A percentile compares a stretch with the other conserved stretches of the same genome.
phyloP scores from a whole-genome alignment of 2,329 filamentous ascomycete species.

The Kalaharituber pfeilii region DNA sequence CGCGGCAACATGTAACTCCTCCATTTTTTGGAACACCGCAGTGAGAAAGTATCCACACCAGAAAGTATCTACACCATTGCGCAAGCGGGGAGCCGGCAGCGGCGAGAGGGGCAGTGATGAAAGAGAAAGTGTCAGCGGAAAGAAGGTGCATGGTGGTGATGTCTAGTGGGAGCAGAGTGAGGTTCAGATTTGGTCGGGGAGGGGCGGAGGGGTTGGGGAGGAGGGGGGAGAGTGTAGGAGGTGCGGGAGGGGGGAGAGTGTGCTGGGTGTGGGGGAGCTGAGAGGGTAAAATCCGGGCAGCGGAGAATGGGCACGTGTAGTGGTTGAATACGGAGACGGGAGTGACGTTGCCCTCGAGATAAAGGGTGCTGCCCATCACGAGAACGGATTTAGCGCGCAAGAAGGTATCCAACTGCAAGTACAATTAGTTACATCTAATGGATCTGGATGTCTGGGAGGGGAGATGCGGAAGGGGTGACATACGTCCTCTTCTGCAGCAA shows the following conservation, averaged over 20 bases:
- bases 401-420: constrained; percentile 52
- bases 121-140: constrained; percentile 41
- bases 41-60: no score
- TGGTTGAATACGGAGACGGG: constrained; percentile 91
- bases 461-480: constrained; percentile 1
- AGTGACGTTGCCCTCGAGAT: constrained; percentile 64
- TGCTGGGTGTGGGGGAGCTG: constrained; percentile 55
- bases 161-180: constrained; percentile 60
- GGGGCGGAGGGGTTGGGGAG: constrained; percentile 27
- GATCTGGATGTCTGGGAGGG: no score
- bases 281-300: constrained; percentile 58
- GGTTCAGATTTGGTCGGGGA: constrained; percentile 49
- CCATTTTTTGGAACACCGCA: constrained; percentile 53
- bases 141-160: constrained; percentile 57
- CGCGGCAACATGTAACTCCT: constrained; percentile 36
- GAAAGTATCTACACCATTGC: constrained; percentile 52
- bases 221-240: background rate
- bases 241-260: constrained; percentile 53
- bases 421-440: no score
- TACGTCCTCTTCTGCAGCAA: constrained; percentile 65
- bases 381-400: constrained; percentile 77
- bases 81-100: constrained; percentile 49
- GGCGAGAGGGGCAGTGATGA: constrained; percentile 37
- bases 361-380: constrained; percentile 83
- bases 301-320: constrained; percentile 67